Base-by-base conservation (phyloP, 257 asterid genomes). In the Solanum chiquidenum region DNA sequence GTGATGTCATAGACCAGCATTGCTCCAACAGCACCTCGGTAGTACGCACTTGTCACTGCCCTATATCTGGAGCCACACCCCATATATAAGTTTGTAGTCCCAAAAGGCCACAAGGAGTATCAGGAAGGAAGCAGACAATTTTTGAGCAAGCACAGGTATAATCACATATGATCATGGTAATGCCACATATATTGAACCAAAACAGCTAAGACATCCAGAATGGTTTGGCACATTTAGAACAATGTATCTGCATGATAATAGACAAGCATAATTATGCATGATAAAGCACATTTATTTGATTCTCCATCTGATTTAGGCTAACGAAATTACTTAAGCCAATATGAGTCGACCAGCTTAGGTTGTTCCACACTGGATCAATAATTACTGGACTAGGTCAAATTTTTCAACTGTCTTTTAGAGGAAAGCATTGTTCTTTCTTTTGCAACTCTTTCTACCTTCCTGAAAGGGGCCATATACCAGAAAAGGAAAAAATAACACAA, bases 11-110 rank as follows among this genome's bases (percentile, higher is more conserved):
- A 96, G 23, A 94, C 98, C 83, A 96, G 95, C 99, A 96, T 91
- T 72, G 99, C 99, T 84, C 99, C 99, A 33, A 95, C 93, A 80
- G 99, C 98, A 88, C 99, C 98, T 93, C 99, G 91, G 93, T 96
- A 96, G 83, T 96, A 96, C 4, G 99, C 99, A 90, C 95, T 96
- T 12, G 99, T 96, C 64, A 95, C 99, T 62, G 99, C 99, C 73
- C 99, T 90, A 73, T 96, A 96, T 90, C 99, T 96, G 95, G 89
- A 88, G 82, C 27, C 89, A 82, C 69, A 85, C 44, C 6, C 55
- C 88, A 72, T 12, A 69, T 3, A 40, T 49, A 49, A 82, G 69
- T 29, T 82, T 29, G 18, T 12, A 9, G 68, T 21, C 20, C 44
- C 85, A 18, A 82, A 82, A 46, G 62, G 42, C 42, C 27, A 49